phyloP scores from a whole-genome alignment of 2,329 filamentous ascomycete genomes.

The Alternaria longipes region DNA sequence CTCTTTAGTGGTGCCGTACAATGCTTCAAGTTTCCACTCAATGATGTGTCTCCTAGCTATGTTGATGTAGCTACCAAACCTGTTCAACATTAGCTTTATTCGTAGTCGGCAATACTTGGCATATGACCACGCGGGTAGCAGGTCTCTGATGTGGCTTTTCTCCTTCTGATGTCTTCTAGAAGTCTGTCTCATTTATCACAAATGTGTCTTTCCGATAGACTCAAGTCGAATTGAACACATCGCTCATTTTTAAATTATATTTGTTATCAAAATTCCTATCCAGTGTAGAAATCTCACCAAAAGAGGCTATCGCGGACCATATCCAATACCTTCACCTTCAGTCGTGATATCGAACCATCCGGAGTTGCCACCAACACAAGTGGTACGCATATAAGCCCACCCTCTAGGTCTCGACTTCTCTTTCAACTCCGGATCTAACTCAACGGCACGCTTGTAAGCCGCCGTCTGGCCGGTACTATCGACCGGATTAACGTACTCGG shows the following conservation, averaged over 20 bases:
- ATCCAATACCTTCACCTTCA: constrained; percentile 1
- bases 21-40: neutral
- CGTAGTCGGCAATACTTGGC: neutral
- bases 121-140: neutral
- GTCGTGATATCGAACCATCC: constrained; percentile 1
- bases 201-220: neutral
- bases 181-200: neutral
- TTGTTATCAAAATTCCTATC: neutral
- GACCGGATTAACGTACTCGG: neutral
- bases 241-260: neutral
- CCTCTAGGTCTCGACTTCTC: neutral
- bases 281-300: neutral
- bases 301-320: neutral
- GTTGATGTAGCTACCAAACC: neutral
- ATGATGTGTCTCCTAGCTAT: too few relatives aligned
- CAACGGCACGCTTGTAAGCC: constrained; percentile 3
- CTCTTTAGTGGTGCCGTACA: neutral
- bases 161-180: neutral
- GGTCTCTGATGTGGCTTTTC: neutral
- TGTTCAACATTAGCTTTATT: neutral
- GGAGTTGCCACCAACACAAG: neutral
- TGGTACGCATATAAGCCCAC: neutral
- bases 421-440: neutral
- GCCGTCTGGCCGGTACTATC: constrained; percentile 1
- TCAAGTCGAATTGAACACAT: neutral